Percentiles rank a stretch among this genome's conserved stretches.
These are phyloP conservation scores for Chalciporus piperatus DNA, from an alignment of 768 basidiomycete genomes.

Conservation along the genomic window DNA sequence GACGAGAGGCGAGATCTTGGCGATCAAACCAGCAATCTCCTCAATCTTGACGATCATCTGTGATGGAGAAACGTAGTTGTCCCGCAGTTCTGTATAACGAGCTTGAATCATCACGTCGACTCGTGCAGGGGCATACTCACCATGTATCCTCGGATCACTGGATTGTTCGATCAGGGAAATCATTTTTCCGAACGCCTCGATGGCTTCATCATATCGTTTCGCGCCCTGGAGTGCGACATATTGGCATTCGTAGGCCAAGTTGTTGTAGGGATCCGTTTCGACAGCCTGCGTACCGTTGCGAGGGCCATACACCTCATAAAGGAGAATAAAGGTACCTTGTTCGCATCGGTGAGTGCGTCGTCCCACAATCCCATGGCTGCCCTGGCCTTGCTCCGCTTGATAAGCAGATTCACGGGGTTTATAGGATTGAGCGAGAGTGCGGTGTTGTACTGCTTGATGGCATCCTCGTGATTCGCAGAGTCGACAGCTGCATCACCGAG, in stretches of 20 bases:
- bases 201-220: conserved; percentile 2
- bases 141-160: not conserved
- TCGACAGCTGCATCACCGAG: not conserved
- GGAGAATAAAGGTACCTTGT: not conserved
- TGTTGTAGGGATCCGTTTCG: not conserved
- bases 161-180: conserved; percentile 3
- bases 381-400: conserved; percentile 9
- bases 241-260: conserved; percentile 1
- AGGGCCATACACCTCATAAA: too few species aligned
- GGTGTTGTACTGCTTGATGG: not conserved
- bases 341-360: conserved; percentile 10
- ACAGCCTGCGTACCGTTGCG: not conserved
- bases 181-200: conserved; percentile 1
- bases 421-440: not conserved
- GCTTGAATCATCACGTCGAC: too few species aligned
- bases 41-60: not conserved
- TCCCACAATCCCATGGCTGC: conserved; percentile 3
- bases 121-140: not conserved
- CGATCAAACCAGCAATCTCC: too few species aligned
- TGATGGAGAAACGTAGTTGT: not conserved
- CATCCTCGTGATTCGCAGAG: not conserved
- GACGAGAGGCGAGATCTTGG: conserved; percentile 1
- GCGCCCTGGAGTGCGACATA: not conserved
- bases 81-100: not conserved
- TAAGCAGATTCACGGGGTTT: not conserved